Evolutionary conservation across 345 rosid species (phyloP), one percentile per base, ranked within the genome.

Genomic region (Salix koriyanagi): DNA sequence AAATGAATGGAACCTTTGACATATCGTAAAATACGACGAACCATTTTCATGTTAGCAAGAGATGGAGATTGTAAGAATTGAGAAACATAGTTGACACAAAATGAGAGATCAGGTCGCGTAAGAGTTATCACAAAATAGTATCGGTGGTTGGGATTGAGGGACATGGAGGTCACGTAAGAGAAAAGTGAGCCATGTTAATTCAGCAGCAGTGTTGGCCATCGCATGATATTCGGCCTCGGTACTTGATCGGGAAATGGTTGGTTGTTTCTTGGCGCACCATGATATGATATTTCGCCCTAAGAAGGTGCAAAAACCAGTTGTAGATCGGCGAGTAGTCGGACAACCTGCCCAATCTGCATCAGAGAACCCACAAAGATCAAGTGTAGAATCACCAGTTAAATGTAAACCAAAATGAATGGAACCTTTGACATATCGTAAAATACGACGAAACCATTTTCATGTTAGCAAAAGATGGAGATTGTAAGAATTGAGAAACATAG

Each of bases 261-360:
- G 34, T 16, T 64, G n/a, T 14, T 64, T 25, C 67, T 23, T 64
- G 21, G 21, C 32, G 10, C 3, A 23, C 67, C n/a, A 13, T 11
- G 67, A 64, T 5, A 64, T 25, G 10, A 64, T 26, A 9, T 23
- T 26, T 1, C 37, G 8, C 19, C 67, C 37, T 1, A 64, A 5
- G 1, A 48, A 16, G 26, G 26, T 25, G 26, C 16, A 65, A 1
- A 25, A 65, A 0, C 67, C 39, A 26, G n/a, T 25, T 14, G 36
- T 14, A 0, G 39, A 15, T 13, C 9, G 5, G 1, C 7, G 16
- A 0, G 67, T 65, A 1, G 8, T 26, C 0, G 9, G 34, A 65
- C 67, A 65, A 0, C 39, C 36, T 5, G 12, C n/a, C 67, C 39
- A 65, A 28, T 65, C 7, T 14, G 67, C 9, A 16, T 65, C 10